phyloP scores from a whole-genome alignment of 371 early-diverging fungal species.

The Lichtheimia ornata region DNA sequence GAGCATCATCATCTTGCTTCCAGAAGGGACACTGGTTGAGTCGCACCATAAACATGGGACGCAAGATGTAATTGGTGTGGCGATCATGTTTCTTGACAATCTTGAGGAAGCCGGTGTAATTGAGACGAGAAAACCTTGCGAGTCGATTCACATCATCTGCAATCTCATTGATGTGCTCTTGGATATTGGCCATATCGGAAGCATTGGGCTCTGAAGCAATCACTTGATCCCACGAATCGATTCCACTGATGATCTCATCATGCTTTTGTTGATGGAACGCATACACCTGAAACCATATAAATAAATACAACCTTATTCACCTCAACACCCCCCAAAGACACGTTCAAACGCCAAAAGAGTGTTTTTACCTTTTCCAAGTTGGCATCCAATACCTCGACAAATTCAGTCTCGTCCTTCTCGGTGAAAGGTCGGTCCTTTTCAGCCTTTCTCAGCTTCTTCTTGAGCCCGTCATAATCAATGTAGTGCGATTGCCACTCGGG shows the following conservation, averaged over 20 bases:
- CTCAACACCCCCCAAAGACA: background rate
- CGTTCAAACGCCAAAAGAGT: too few species aligned
- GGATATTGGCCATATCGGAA: conserved; percentile 57
- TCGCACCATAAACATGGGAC: conserved; percentile 86
- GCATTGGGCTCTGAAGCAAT: conserved; percentile 25
- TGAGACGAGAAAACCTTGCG: conserved; percentile 92
- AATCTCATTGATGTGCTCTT: conserved; percentile 80
- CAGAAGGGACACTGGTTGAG: conserved; percentile 88
- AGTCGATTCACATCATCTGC: conserved; percentile 90
- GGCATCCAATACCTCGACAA: conserved; percentile 83
- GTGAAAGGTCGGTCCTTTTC: conserved; percentile 54
- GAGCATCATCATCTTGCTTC: conserved; percentile 87
- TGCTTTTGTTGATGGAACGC: conserved; percentile 90
- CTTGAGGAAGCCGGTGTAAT: conserved; percentile 96
- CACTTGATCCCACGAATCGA: conserved; percentile 63
- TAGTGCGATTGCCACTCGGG: conserved; percentile 92
- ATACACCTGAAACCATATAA: conserved; percentile 61
- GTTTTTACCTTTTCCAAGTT: conserved; percentile 86
- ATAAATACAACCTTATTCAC: background rate
- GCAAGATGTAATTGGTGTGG: conserved; percentile 82
- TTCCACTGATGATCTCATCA: conserved; percentile 82
- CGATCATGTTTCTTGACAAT: conserved; percentile 98
- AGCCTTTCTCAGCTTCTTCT: conserved; percentile 78
- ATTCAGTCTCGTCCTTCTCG: conserved; percentile 84
- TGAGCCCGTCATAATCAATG: conserved; percentile 90